Conservation (phyloP, 345 rosid species). For the Syzygium aromaticum region DNA sequence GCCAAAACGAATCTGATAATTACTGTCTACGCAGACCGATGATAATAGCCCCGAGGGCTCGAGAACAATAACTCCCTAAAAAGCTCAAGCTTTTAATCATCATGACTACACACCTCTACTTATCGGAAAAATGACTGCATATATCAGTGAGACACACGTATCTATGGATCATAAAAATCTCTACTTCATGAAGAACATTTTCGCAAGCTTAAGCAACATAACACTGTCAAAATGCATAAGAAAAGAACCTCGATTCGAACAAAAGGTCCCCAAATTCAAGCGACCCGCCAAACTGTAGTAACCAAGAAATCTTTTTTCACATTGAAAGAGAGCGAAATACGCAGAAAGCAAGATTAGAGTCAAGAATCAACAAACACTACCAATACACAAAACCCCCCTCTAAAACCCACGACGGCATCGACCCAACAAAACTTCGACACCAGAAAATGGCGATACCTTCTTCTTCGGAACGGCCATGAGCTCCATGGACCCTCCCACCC, state of each 20-base stretch:
- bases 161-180: background rate
- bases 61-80: rapidly evolving
- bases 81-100: background rate
- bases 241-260: background rate
- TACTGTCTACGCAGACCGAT: background rate
- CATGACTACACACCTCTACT: background rate
- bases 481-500: constrained; percentile 56
- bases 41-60: rapidly evolving
- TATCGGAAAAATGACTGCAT: background rate
- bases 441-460: constrained; percentile 28
- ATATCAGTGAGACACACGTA: background rate
- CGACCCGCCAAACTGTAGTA: background rate
- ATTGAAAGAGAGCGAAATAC: background rate
- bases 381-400: background rate
- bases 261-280: background rate
- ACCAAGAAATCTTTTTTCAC: background rate
- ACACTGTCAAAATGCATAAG: rapidly evolving
- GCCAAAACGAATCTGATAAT: background rate
- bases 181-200: background rate
- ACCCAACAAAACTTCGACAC: background rate
- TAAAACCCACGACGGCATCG: background rate
- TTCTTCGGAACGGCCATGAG: constrained; percentile 93
- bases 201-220: background rate
- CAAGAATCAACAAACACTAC: background rate
- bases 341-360: background rate